Base-by-base conservation (phyloP, 441 rosid genomes). In the Populus trichocarpa region DNA sequence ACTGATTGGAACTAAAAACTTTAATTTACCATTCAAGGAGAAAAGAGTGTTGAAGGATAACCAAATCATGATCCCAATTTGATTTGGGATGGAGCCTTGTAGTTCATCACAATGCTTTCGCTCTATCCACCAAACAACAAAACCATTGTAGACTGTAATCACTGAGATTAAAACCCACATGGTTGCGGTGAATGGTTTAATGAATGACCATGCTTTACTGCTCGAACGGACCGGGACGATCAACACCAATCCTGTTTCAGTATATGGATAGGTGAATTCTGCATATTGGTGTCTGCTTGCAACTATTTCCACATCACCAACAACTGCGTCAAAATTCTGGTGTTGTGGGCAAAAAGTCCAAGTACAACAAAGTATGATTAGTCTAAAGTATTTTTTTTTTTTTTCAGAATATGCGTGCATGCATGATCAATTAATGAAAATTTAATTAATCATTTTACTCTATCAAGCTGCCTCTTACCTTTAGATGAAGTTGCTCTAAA, bases 101-200 rank as follows among this genome's bases (percentile, higher is more conserved):
- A 68, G 79, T 18, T 78, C 79, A 11, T 50, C 32, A 30, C 33
- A 33, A 61, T 77, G 46, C 8, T 67, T 73, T 33, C 73, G 46
- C 72, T 85, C 87, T 10, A 87, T 80, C 71, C 84, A 16, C 86
- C 84, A 84, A 23, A 87, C 72, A 42, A 75, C 77, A 42, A 87
- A 83, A 3, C 84, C 88, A 46, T 79, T 81, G 74, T 71, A 83
- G 72, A 80, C 33, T 18, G 73, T 83, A 4, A 83, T 63, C 50
- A 20, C 26, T 20, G 46, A 59, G 5, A 75, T 75, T 4, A 83
- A 59, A 38, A 68, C 35, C 88, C 86, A 85, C 88, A 85, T 72
- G 50, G 33, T 16, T 12, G 7, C 42, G 32, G 88, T 83, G 79
- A 82, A 87, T 0, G 89, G 89, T 50, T 79, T 80, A 71, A 72